A percentile compares a stretch with the other conserved stretches of the same genome.
Conservation (phyloP, 306 rosid species). For the Trichosanthes cucumerina region DNA sequence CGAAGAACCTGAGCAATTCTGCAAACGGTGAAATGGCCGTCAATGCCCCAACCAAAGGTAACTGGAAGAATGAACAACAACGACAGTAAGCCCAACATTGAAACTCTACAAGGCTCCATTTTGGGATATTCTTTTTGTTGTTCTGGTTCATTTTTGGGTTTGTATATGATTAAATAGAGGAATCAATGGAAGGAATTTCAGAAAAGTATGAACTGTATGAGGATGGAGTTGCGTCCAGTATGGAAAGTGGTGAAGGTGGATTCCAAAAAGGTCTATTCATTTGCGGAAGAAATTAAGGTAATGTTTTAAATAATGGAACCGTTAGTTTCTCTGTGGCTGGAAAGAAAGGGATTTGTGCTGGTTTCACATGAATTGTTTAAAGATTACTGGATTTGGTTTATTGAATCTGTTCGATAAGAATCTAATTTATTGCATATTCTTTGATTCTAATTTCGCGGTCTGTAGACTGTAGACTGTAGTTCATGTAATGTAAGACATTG, state of each 20-base stretch:
- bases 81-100: conserved; percentile 12
- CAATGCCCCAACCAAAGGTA: conserved; percentile 53
- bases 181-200: not conserved
- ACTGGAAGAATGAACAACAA: conserved; percentile 36
- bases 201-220: not conserved
- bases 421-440: too few species aligned
- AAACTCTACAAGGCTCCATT: conserved; percentile 22
- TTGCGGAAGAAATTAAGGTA: not conserved
- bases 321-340: not conserved
- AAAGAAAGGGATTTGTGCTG: not conserved
- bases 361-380: not conserved
- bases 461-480: too few species aligned
- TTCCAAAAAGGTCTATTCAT: not conserved
- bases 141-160: not conserved
- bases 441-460: too few species aligned
- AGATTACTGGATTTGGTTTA: not conserved
- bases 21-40: conserved; percentile 57
- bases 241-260: not conserved
- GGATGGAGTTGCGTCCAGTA: not conserved
- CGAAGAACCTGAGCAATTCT: conserved; percentile 57
- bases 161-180: not conserved
- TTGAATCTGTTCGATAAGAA: not conserved
- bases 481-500: too few species aligned
- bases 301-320: not conserved
- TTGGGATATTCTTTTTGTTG: not conserved